Evolutionary conservation across 2,329 filamentous ascomycete genomes (phyloP).

Genomic region (Coniochaeta ligniaria): DNA sequence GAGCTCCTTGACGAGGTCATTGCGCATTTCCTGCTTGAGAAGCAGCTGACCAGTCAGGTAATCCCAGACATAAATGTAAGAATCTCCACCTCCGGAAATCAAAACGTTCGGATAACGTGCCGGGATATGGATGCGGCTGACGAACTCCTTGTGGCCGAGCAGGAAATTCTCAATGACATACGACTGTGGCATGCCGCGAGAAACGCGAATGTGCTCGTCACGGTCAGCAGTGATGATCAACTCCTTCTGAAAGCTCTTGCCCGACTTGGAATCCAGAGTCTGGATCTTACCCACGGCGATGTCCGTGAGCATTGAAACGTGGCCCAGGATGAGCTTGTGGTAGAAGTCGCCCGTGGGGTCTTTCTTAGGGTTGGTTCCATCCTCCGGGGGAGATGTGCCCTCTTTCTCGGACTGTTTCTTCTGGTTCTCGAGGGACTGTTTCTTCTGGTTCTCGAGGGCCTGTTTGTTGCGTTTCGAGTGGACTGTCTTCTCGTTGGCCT

Average conservation of each 20-base stretch:
- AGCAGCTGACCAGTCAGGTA: slow-evolving; percentile 57
- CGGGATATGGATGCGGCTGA: slow-evolving; percentile 68
- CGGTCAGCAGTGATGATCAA: slow-evolving; percentile 48
- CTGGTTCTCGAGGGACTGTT: slow-evolving; percentile 52
- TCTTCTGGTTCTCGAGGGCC: slow-evolving; percentile 53
- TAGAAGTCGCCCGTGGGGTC: slow-evolving; percentile 44
- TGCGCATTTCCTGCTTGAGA: slow-evolving; percentile 42
- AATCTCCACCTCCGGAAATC: slow-evolving; percentile 82
- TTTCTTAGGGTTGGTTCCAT: slow-evolving; percentile 58
- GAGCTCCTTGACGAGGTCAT: slow-evolving; percentile 24
- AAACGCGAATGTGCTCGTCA: slow-evolving; percentile 77
- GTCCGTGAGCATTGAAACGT: slow-evolving; percentile 91
- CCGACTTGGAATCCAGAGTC: not conserved
- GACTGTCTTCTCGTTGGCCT: slow-evolving; percentile 53
- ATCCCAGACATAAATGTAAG: slow-evolving; percentile 72
- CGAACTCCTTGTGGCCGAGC: slow-evolving; percentile 79
- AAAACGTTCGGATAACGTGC: slow-evolving; percentile 50
- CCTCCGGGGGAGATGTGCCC: slow-evolving; percentile 21
- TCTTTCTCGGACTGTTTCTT: slow-evolving; percentile 21
- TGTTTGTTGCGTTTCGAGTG: slow-evolving; percentile 57
- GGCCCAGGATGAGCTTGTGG: slow-evolving; percentile 74
- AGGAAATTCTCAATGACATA: slow-evolving; percentile 88
- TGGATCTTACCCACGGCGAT: slow-evolving; percentile 30
- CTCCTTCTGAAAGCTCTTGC: slow-evolving; percentile 24
- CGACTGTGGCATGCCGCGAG: slow-evolving; percentile 67